A percentile compares a stretch with the other conserved stretches of the same genome.
Evolutionary conservation across 176 grass and related monocot genomes (phyloP).

Genomic region (Carex littledalei): DNA sequence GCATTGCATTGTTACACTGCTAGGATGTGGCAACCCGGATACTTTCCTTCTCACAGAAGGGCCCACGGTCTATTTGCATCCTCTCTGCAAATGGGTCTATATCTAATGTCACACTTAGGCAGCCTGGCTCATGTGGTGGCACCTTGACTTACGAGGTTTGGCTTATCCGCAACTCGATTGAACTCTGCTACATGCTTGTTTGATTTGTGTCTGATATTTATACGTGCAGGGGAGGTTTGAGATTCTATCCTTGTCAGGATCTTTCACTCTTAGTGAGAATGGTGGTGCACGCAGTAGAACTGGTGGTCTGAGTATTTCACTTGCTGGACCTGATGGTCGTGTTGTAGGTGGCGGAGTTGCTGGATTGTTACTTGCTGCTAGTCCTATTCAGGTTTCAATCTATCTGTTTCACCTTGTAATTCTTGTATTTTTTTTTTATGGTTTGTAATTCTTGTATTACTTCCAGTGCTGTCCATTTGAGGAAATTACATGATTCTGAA

Average conservation of each 20-base stretch:
- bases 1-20: conserved; percentile 16
- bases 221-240: conserved; percentile 71
- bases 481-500: not conserved
- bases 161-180: not conserved
- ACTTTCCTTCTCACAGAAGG: conserved; percentile 89
- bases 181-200: not conserved
- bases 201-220: not conserved
- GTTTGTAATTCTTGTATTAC: not conserved
- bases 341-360: conserved; percentile 78
- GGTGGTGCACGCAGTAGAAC: conserved; percentile 54
- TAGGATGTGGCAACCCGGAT: conserved; percentile 80
- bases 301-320: conserved; percentile 78
- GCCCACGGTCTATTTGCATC: conserved; percentile 79
- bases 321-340: conserved; percentile 85
- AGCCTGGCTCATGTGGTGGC: conserved; percentile 54
- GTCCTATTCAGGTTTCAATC: conserved; percentile 77
- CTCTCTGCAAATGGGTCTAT: conserved; percentile 76
- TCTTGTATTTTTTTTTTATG: not conserved
- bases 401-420: not conserved
- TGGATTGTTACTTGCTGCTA: conserved; percentile 73
- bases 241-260: conserved; percentile 85
- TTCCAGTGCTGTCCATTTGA: not conserved
- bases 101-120: conserved; percentile 61
- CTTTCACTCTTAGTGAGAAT: conserved; percentile 75
- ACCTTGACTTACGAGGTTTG: conserved; percentile 79